These are phyloP conservation scores for Cyberlindnera samutprakarnensis DNA, from an alignment of 805 yeast genomes.

Conservation along the genomic window DNA sequence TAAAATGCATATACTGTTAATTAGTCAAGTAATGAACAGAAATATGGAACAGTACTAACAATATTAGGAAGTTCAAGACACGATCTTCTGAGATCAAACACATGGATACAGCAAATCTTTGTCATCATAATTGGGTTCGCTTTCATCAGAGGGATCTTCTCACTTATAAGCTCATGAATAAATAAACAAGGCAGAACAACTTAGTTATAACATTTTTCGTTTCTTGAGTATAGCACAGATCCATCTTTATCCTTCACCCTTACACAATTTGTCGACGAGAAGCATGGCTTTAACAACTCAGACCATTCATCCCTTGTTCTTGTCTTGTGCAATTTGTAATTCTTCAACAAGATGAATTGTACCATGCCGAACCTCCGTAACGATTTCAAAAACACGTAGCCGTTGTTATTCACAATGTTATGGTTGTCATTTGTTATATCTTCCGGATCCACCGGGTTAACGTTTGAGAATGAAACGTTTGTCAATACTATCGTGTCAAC, in stretches of 20 bases:
- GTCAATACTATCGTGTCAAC: slow-evolving; percentile 13
- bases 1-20: too few relatives aligned
- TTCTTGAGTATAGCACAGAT: slow-evolving; percentile 33
- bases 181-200: too few relatives aligned
- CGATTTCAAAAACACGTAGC: slow-evolving; percentile 26
- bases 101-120: too few relatives aligned
- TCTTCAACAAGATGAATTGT: slow-evolving; percentile 29
- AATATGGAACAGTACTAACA: neutral
- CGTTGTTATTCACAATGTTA: slow-evolving; percentile 29
- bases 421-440: slow-evolving; percentile 19
- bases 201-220: slow-evolving; percentile 5
- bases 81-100: too few relatives aligned
- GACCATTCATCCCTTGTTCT: slow-evolving; percentile 34
- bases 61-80: too few relatives aligned
- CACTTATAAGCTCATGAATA: too few relatives aligned
- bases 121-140: too few relatives aligned
- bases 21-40: too few relatives aligned
- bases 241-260: slow-evolving; percentile 31
- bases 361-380: slow-evolving; percentile 27
- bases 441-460: slow-evolving; percentile 19
- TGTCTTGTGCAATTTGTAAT: slow-evolving; percentile 29
- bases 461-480: slow-evolving; percentile 21
- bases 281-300: slow-evolving; percentile 25
- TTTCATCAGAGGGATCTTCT: too few relatives aligned
- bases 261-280: slow-evolving; percentile 26